phyloP scores from a whole-genome alignment of 192 early-diverging fungal species.

The Rhizoclosmatium sp. region DNA sequence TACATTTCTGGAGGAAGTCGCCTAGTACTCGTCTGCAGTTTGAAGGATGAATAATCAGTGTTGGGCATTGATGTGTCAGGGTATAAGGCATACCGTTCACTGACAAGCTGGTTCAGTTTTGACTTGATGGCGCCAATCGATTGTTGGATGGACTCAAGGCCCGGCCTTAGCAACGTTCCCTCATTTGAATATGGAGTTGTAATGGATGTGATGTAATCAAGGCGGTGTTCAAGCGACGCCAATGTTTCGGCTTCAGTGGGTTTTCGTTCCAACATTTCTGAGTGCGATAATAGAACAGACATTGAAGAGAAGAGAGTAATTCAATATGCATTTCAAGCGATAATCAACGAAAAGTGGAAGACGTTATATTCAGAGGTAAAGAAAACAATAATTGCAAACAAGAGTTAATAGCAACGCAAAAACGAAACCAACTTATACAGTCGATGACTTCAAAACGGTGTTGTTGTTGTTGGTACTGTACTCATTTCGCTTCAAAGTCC shows the following conservation, averaged over 20 bases:
- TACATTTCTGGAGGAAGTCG: slow-evolving; percentile 34
- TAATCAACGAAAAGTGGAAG: no score
- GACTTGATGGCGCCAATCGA: slow-evolving; percentile 25
- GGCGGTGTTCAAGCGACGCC: slow-evolving; percentile 27
- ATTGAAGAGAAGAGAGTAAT: no score
- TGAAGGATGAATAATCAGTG: background rate
- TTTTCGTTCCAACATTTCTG: background rate
- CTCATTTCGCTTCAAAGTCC: slow-evolving; percentile 17
- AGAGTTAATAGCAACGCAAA: background rate
- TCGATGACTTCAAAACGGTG: background rate
- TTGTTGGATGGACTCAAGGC: slow-evolving; percentile 32
- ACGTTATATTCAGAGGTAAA: no score
- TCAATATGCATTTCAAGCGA: no score
- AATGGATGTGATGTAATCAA: slow-evolving; percentile 32
- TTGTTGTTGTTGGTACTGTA: background rate
- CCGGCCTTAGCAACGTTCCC: slow-evolving; percentile 26
- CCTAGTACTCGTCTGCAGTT: slow-evolving; percentile 19
- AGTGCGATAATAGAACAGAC: background rate
- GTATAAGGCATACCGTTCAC: slow-evolving; percentile 10
- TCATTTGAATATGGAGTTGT: slow-evolving; percentile 32
- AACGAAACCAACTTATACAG: background rate
- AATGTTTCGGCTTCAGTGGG: slow-evolving; percentile 2
- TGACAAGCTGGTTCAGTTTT: slow-evolving; percentile 28
- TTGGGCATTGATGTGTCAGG: background rate
- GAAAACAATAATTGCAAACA: no score